Conservation (phyloP, 306 rosid genomes). For the Cercis canadensis region DNA sequence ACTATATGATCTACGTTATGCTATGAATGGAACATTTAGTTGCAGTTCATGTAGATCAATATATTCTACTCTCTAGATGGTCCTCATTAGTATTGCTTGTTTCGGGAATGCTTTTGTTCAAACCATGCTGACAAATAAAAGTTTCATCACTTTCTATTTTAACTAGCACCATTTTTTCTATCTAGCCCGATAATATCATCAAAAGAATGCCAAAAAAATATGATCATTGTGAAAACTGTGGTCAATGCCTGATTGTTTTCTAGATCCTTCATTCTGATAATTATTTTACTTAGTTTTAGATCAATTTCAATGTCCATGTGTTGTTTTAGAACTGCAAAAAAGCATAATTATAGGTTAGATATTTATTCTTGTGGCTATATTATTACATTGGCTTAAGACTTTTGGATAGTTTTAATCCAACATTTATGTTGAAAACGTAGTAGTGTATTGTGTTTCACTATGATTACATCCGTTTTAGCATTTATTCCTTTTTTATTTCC, state of each 20-base stretch:
- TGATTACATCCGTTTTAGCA: neutral
- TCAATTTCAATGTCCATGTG: neutral
- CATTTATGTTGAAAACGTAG: neutral
- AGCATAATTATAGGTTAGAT: too few species aligned
- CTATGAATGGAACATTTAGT: slow-evolving; percentile 9
- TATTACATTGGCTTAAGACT: neutral
- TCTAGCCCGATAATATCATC: slow-evolving; percentile 6
- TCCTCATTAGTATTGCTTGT: slow-evolving; percentile 17
- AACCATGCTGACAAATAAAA: neutral
- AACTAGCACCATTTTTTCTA: slow-evolving; percentile 11
- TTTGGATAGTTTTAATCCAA: neutral
- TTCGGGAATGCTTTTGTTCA: neutral
- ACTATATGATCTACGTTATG: slow-evolving; percentile 17
- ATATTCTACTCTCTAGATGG: slow-evolving; percentile 5
- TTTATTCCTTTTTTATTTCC: too few species aligned
- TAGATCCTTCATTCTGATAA: slow-evolving; percentile 24
- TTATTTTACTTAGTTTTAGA: neutral
- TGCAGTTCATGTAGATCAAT: slow-evolving; percentile 6
- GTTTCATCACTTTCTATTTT: slow-evolving; percentile 14
- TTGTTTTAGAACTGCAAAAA: too few species aligned
- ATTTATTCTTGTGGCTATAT: neutral
- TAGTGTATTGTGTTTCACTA: neutral
- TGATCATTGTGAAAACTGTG: slow-evolving; percentile 2
- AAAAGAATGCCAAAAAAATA: too few species aligned
- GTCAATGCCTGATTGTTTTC: slow-evolving; percentile 21